Evolutionary conservation across 2,329 filamentous ascomycete genomes (phyloP).

Genomic region (Monilinia laxa): DNA sequence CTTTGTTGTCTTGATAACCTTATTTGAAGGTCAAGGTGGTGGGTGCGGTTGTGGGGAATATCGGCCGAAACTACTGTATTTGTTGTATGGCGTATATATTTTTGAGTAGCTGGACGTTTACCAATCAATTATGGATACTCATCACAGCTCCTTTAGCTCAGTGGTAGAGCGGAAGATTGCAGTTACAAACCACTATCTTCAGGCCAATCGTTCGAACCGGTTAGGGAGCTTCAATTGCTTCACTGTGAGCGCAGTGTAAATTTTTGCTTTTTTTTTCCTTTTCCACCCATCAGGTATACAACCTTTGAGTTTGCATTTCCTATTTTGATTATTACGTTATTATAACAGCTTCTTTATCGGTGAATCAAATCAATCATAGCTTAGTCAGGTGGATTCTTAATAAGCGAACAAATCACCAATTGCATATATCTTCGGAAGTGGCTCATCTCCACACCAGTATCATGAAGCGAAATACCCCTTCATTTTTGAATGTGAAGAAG

Average conservation of each 20-base stretch:
- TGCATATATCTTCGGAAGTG: no score
- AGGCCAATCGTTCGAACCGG: conserved; percentile 33
- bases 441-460: no score
- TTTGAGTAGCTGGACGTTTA: fast-evolving
- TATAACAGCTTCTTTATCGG: no score
- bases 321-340: no score
- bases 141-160: conserved; percentile 30
- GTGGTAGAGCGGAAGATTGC: conserved; percentile 34
- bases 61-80: no score
- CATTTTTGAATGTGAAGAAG: background rate
- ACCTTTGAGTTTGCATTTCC: no score
- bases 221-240: conserved; percentile 28
- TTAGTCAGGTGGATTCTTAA: background rate
- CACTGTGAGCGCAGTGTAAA: background rate
- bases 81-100: background rate
- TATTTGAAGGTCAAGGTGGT: no score
- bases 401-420: no score
- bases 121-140: background rate
- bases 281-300: background rate
- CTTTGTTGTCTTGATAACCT: no score
- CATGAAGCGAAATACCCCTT: conserved; percentile 6
- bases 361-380: background rate
- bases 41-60: no score
- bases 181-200: conserved; percentile 26
- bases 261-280: background rate